Conservation (phyloP, 2,329 filamentous ascomycete species). For the Talaromyces sp. region DNA sequence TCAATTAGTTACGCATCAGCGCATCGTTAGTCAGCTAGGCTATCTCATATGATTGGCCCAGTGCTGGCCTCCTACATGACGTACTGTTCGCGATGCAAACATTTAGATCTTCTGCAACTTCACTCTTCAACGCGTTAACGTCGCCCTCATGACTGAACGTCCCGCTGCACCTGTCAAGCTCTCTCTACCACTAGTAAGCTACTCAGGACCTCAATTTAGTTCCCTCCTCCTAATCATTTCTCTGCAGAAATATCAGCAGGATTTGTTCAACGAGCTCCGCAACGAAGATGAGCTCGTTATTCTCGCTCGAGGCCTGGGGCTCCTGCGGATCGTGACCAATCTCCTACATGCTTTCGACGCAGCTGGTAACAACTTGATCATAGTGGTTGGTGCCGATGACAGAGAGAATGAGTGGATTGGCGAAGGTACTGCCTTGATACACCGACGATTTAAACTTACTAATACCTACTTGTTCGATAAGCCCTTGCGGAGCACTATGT, state of each 20-base stretch:
- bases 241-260: conserved; percentile 78
- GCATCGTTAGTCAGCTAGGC: not conserved
- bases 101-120: not conserved
- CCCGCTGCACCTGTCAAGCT: conserved; percentile 56
- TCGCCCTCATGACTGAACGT: conserved; percentile 42
- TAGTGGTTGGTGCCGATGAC: conserved; percentile 85
- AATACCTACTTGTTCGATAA: conserved; percentile 20
- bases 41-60: not conserved
- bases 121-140: conserved; percentile 11
- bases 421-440: conserved; percentile 53
- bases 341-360: conserved; percentile 95
- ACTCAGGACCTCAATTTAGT: conserved; percentile 24
- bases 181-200: conserved; percentile 57
- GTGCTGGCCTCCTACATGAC: not conserved
- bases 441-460: not conserved
- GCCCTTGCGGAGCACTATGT: conserved; percentile 92
- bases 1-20: not conserved
- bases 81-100: not conserved
- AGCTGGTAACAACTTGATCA: conserved; percentile 85
- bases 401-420: conserved; percentile 96
- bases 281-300: conserved; percentile 91
- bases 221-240: not conserved
- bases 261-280: conserved; percentile 85
- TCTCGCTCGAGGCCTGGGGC: conserved; percentile 84
- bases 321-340: conserved; percentile 91